A percentile compares a stretch with the other conserved stretches of the same genome.
Conservation (phyloP, 352 stramenopile genomes). For the Phytopythium montanum region DNA sequence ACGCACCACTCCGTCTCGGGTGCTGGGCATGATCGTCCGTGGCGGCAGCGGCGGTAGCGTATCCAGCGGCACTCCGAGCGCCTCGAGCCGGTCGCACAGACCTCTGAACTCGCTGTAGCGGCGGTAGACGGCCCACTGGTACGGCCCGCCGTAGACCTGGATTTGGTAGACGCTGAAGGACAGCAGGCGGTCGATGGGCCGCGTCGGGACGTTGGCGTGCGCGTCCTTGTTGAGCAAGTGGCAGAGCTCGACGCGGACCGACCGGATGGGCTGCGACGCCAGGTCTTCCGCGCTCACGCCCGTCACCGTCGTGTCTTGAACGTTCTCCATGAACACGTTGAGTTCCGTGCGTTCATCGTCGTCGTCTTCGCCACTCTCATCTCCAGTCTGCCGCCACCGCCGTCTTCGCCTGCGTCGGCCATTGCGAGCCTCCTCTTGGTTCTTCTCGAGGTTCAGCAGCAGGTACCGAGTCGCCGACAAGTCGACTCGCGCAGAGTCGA, state of each 20-base stretch:
- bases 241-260: slow-evolving; percentile 78
- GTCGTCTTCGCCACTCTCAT: slow-evolving; percentile 17
- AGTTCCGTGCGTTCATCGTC: slow-evolving; percentile 70
- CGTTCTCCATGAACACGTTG: slow-evolving; percentile 76
- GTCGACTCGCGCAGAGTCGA: slow-evolving; percentile 72
- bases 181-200: slow-evolving; percentile 64
- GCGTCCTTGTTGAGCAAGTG: slow-evolving; percentile 87
- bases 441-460: slow-evolving; percentile 81
- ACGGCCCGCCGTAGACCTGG: slow-evolving; percentile 77
- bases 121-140: slow-evolving; percentile 85
- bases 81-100: slow-evolving; percentile 44
- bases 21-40: slow-evolving; percentile 76
- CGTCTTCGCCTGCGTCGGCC: background rate
- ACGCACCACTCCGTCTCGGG: slow-evolving; percentile 47
- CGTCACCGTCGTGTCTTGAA: slow-evolving; percentile 78
- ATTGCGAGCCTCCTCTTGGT: slow-evolving; percentile 61
- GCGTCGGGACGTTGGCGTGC: slow-evolving; percentile 68
- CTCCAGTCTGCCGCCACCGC: slow-evolving; percentile 2
- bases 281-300: slow-evolving; percentile 67
- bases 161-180: slow-evolving; percentile 86
- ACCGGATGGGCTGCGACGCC: slow-evolving; percentile 67
- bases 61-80: slow-evolving; percentile 40
- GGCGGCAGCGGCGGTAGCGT: slow-evolving; percentile 58
- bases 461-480: slow-evolving; percentile 72
- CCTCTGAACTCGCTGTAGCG: slow-evolving; percentile 82